These are phyloP conservation scores for Pestalotiopsis sp. DNA, from an alignment of 2,329 filamentous ascomycete species.

Conservation along the genomic window DNA sequence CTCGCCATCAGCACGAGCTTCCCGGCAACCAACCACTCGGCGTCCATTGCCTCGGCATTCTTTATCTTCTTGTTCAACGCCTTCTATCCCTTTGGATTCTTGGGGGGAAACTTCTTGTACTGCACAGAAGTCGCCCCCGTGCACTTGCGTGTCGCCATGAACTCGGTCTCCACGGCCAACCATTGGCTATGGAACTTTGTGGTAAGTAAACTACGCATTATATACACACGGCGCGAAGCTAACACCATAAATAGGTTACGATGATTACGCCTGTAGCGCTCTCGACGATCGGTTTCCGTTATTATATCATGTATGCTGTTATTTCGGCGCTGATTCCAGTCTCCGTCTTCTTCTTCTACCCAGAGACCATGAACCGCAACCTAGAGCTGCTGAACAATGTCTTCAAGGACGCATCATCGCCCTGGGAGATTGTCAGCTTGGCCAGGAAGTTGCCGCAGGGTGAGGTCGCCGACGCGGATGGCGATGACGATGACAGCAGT, in stretches of 20 bases:
- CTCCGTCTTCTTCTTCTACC: slow-evolving; percentile 47
- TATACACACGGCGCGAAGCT: neutral
- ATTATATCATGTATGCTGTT: slow-evolving; percentile 53
- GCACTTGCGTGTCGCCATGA: slow-evolving; percentile 55
- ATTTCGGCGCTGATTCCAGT: slow-evolving; percentile 48
- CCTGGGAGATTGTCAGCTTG: slow-evolving; percentile 33
- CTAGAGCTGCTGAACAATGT: slow-evolving; percentile 48
- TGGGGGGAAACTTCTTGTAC: slow-evolving; percentile 63
- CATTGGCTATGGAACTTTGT: slow-evolving; percentile 55
- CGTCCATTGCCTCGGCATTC: slow-evolving; percentile 53
- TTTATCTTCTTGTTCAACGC: slow-evolving; percentile 64
- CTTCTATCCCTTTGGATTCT: slow-evolving; percentile 61
- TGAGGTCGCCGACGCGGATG: neutral
- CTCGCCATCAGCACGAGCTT: slow-evolving; percentile 55
- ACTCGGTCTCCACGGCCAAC: slow-evolving; percentile 56
- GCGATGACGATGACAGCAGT: neutral
- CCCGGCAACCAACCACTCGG: slow-evolving; percentile 43
- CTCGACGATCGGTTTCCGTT: slow-evolving; percentile 51
- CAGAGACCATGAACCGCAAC: slow-evolving; percentile 52
- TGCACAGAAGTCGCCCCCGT: slow-evolving; percentile 61
- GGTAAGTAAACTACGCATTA: slow-evolving; percentile 19
- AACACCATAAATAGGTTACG: slow-evolving; percentile 8
- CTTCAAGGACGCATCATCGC: slow-evolving; percentile 42
- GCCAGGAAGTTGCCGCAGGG: slow-evolving; percentile 6
- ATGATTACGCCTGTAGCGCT: slow-evolving; percentile 50